Evolutionary conservation across 768 basidiomycete genomes (phyloP), one percentile per base, ranked within the genome.

Genomic region (Sarcodon sp.): DNA sequence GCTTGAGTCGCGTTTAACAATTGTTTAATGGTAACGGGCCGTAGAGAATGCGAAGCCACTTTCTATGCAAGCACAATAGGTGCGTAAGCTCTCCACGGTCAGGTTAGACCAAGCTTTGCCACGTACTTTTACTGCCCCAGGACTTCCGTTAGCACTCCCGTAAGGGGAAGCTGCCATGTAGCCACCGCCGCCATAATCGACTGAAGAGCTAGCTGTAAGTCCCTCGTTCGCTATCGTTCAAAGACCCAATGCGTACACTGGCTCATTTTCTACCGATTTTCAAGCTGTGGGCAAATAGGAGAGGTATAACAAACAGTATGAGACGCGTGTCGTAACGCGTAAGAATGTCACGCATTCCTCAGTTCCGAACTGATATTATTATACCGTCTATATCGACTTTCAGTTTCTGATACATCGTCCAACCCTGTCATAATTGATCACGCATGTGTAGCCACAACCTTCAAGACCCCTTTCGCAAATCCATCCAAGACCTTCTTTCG

Each of bases 21-120:
- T 59, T 94, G 91, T 46, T 77, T 72, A 55, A 86, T 73, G 3
- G 84, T 89, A 45, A 89, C 74, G 3, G 90, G 88, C 34, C 90
- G 72, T 18, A 83, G 62, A 2, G 80, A 72, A 38, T 72, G 68
- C 5, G 63, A 61, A 16, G 64, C 62, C 45, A 64, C 65, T 16
- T 54, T 61, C 57, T 61, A 63, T 69, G 75, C 27, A 27, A 1
- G 32, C 36, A 33, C 13, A 35, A 43, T 11, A 36, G 47, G 34
- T 10, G 15, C 13, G 50, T 18, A 38, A 44, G 9, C 33, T 54
- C 48, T 53, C 33, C 10, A 8, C 31, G 6, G 32, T 45, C 18
- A 13, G 6, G 32, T 36, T 18, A 44, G 6, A 11, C 46, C 9
- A 13, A 33, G 32, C 13, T 3, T 15, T 31, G 27, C 18, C 48